Evolutionary conservation across 23 red algal species (phyloP).

Genomic region (Gracilaria caudata): DNA sequence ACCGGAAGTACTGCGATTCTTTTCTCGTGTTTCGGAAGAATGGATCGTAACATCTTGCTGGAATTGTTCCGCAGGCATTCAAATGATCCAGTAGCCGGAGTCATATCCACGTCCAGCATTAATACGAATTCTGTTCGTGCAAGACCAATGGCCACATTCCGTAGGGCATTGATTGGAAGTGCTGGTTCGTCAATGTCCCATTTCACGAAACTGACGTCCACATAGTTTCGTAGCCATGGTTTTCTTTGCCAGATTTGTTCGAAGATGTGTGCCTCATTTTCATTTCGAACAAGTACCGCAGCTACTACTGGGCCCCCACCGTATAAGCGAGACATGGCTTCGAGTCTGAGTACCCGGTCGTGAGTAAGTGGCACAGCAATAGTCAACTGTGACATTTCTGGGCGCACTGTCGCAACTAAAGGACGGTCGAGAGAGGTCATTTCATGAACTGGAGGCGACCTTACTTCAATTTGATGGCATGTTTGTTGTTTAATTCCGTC

Average conservation of each 20-base stretch:
- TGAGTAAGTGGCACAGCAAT: slow-evolving; percentile 72
- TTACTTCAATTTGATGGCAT: background rate
- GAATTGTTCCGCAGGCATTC: slow-evolving; percentile 46
- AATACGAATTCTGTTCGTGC: slow-evolving; percentile 74
- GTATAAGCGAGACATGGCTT: slow-evolving; percentile 56
- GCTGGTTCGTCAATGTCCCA: background rate
- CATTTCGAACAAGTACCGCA: slow-evolving; percentile 46
- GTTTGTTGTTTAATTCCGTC: background rate
- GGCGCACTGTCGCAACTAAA: slow-evolving; percentile 33
- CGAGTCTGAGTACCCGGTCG: slow-evolving; percentile 69
- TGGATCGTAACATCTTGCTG: background rate
- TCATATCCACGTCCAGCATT: slow-evolving; percentile 85
- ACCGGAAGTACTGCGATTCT: slow-evolving; percentile 55
- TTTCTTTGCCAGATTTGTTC: slow-evolving; percentile 38
- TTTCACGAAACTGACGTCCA: slow-evolving; percentile 51
- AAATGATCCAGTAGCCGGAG: slow-evolving; percentile 55
- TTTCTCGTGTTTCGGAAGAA: slow-evolving; percentile 26
- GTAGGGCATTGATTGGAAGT: slow-evolving; percentile 84
- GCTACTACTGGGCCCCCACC: slow-evolving; percentile 63
- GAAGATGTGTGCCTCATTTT: slow-evolving; percentile 38
- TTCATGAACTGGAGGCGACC: background rate
- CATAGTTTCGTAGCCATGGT: slow-evolving; percentile 53
- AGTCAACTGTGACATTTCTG: slow-evolving; percentile 44
- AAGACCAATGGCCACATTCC: slow-evolving; percentile 81
- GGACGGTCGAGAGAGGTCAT: background rate